phyloP scores from a whole-genome alignment of 352 stramenopile genomes.

The Globisporangium orthogonon region DNA sequence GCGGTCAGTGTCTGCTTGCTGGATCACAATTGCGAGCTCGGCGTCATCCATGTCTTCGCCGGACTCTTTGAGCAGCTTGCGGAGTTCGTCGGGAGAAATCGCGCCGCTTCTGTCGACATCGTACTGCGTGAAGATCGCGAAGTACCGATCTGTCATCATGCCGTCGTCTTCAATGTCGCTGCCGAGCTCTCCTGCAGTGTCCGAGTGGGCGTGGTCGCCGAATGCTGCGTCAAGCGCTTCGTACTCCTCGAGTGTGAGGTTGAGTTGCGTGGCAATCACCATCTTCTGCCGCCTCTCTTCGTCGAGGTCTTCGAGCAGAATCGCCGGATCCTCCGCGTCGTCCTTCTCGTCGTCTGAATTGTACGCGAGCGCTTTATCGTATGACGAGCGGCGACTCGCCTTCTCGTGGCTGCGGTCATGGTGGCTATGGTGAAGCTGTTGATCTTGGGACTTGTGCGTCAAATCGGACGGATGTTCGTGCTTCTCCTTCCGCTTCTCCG shows the following conservation, averaged over 20 bases:
- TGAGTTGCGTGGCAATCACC: slow-evolving; percentile 49
- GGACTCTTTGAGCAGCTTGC: slow-evolving; percentile 38
- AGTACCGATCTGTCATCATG: slow-evolving; percentile 36
- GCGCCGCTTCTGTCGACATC: slow-evolving; percentile 73
- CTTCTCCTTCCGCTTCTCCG: neutral
- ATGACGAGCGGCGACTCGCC: slow-evolving; percentile 10
- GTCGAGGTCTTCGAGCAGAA: slow-evolving; percentile 33
- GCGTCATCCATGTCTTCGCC: slow-evolving; percentile 75
- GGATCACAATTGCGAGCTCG: slow-evolving; percentile 57
- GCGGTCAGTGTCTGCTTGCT: slow-evolving; percentile 59
- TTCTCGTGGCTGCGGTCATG: neutral
- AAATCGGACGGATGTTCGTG: neutral
- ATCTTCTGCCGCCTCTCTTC: slow-evolving; percentile 43
- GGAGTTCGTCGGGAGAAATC: slow-evolving; percentile 69
- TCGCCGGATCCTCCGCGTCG: slow-evolving; percentile 7
- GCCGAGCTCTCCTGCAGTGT: slow-evolving; percentile 1
- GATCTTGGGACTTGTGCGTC: neutral
- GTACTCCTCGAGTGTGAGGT: slow-evolving; percentile 64
- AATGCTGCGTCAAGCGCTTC: slow-evolving; percentile 59
- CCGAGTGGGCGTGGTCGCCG: slow-evolving; percentile 1
- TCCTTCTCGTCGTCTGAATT: slow-evolving; percentile 21
- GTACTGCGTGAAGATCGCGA: slow-evolving; percentile 57
- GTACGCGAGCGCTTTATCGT: slow-evolving; percentile 26
- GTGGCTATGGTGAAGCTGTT: slow-evolving; percentile 4
- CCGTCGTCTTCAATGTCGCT: slow-evolving; percentile 8